Base-by-base conservation (phyloP, 345 rosid genomes). In the Ceriops decandra region DNA sequence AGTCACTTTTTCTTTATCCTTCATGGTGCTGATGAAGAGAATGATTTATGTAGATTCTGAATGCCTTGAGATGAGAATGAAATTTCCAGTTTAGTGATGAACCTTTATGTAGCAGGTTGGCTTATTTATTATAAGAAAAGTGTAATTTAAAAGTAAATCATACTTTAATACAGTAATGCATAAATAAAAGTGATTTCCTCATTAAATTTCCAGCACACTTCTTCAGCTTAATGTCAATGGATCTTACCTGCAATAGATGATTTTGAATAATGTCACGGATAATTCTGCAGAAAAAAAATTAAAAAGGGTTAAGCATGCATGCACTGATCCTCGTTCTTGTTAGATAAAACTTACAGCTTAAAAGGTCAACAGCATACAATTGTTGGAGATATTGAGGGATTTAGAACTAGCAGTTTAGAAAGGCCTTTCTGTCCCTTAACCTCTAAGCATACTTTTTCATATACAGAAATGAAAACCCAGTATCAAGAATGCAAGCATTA, bases 231-330 rank as follows among this genome's bases (percentile, higher is more conserved):
- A 52, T 27, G 49, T 56, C 30, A 57, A 20, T 15, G 22, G 42
- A 20, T n/a, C 80, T 79, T 82, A 90, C 99, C 96, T 95, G 98
- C 77, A 95, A 76, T 28, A 95, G 80, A 80, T 95, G 99, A 77
- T 95, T 91, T 80, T 95, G 99, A 73, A 95, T 95, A 72, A 95
- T 95, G 77, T 95, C 99, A 13, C 98, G 98, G 72, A 95, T 95
- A 76, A 95, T 95, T 73, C 98, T 95, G 95, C 74, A 77, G 64
- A 15, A 61, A 53, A 64, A 64, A 57, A 36, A 46, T 30, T 52
- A 61, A 73, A 35, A 38, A 57, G 27, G 66, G 64, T 78, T 53
- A 84, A 57, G 28, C 8, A 60, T 2, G 21, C 58, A 22, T 22
- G 22, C 11, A 26, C 56, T 6, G 59, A 36, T 64, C 32, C 38